A percentile compares a stretch with the other conserved stretches of the same genome.
Conservation (phyloP, 192 early-diverging fungal genomes). For the Coemansia sp. region DNA sequence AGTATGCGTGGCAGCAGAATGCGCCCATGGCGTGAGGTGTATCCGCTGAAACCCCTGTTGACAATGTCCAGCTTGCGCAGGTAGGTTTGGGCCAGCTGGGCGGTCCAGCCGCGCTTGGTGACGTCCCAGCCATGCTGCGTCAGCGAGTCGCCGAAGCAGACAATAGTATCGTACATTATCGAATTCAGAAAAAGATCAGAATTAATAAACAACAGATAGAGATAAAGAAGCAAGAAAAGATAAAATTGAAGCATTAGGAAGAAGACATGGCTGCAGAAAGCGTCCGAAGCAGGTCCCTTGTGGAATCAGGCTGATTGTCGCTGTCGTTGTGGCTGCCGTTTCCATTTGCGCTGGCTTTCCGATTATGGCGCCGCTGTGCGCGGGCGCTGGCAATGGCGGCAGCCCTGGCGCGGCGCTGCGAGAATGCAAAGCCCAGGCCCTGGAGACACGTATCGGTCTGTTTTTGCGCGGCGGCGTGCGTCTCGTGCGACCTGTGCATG, state of each 20-base stretch:
- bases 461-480: conserved; percentile 12
- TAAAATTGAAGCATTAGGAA: background rate
- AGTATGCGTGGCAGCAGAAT: conserved; percentile 16
- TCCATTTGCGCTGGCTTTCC: background rate
- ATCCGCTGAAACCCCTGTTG: conserved; percentile 45
- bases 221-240: conserved; percentile 2
- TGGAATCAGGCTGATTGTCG: conserved; percentile 9
- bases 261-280: conserved; percentile 21
- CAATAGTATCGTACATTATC: conserved; percentile 10
- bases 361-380: background rate
- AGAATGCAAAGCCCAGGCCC: conserved; percentile 30
- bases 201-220: background rate
- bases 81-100: conserved; percentile 34
- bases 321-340: background rate
- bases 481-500: conserved; percentile 28
- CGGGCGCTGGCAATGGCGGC: conserved; percentile 8
- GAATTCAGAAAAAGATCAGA: no score
- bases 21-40: conserved; percentile 26
- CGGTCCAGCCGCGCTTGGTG: conserved; percentile 33
- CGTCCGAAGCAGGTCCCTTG: conserved; percentile 32
- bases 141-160: conserved; percentile 45
- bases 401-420: conserved; percentile 29
- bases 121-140: conserved; percentile 50
- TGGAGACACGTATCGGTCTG: background rate
- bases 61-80: conserved; percentile 29